These are phyloP conservation scores for Sordariomycetes sp. DNA, from an alignment of 2,329 filamentous ascomycete species.

Conservation along the genomic window DNA sequence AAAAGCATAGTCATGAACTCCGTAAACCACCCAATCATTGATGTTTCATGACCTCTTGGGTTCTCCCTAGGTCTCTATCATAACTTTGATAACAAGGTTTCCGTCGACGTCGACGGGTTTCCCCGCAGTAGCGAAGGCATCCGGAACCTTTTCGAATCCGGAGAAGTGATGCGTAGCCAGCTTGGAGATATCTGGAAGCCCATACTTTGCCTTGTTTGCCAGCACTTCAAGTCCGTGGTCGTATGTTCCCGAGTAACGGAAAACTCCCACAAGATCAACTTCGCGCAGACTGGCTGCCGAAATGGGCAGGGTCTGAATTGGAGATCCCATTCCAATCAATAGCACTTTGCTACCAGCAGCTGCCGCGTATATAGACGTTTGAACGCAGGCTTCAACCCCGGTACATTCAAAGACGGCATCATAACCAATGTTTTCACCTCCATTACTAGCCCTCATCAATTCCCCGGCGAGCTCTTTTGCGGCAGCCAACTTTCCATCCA, in stretches of 20 bases:
- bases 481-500: too few relatives aligned
- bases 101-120: slow-evolving; percentile 9
- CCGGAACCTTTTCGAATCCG: slow-evolving; percentile 6
- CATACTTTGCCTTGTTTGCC: slow-evolving; percentile 4
- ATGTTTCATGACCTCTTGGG: neutral
- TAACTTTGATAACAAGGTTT: slow-evolving; percentile 10
- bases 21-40: neutral
- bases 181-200: slow-evolving; percentile 9
- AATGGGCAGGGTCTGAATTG: slow-evolving; percentile 59
- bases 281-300: slow-evolving; percentile 60
- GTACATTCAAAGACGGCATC: slow-evolving; percentile 8
- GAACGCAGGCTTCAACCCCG: slow-evolving; percentile 8
- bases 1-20: neutral
- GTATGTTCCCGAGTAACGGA: slow-evolving; percentile 48
- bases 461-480: too few relatives aligned
- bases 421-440: too few relatives aligned
- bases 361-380: slow-evolving; percentile 25
- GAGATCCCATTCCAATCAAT: slow-evolving; percentile 66
- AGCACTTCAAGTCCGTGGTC: slow-evolving; percentile 9
- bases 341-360: slow-evolving; percentile 60
- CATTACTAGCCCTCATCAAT: too few relatives aligned
- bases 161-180: slow-evolving; percentile 8
- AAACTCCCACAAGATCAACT: slow-evolving; percentile 60
- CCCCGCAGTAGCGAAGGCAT: slow-evolving; percentile 8
- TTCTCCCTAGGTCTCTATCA: slow-evolving; percentile 8